These are phyloP conservation scores for Bocquillonia castaneifolia DNA, from an alignment of 441 rosid species.

Conservation along the genomic window DNA sequence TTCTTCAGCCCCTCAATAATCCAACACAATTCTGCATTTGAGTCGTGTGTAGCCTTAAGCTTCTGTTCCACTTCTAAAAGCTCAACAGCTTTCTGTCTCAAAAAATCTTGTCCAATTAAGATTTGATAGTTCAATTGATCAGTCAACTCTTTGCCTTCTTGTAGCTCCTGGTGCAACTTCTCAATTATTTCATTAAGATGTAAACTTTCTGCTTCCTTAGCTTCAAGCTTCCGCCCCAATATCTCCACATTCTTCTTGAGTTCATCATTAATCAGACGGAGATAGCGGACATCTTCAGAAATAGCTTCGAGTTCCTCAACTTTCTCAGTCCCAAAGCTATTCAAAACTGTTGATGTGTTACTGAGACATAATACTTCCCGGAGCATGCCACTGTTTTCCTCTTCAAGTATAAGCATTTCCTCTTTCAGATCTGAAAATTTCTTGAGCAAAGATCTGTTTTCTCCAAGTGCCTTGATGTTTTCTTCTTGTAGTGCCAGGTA, in stretches of 20 bases:
- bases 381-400: constrained; percentile 50
- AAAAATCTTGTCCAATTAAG: constrained; percentile 45
- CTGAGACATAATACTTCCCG: constrained; percentile 49
- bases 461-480: constrained; percentile 38
- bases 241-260: constrained; percentile 44
- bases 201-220: constrained; percentile 48
- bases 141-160: constrained; percentile 48
- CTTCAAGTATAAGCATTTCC: constrained; percentile 47
- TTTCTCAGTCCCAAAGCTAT: constrained; percentile 58
- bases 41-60: constrained; percentile 47
- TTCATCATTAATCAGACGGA: constrained; percentile 31
- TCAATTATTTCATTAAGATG: constrained; percentile 44
- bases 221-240: constrained; percentile 45
- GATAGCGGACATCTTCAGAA: constrained; percentile 35
- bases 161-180: constrained; percentile 51
- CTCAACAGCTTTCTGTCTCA: constrained; percentile 49
- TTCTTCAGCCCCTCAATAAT: constrained; percentile 56
- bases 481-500: constrained; percentile 48
- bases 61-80: constrained; percentile 56
- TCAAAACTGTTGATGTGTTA: constrained; percentile 46
- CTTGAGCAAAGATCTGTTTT: constrained; percentile 44
- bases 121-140: constrained; percentile 51
- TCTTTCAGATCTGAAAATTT: constrained; percentile 45
- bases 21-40: constrained; percentile 44
- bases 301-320: constrained; percentile 47